Base-by-base conservation (phyloP, 352 stramenopile species). In the Phytophthora palmivora region DNA sequence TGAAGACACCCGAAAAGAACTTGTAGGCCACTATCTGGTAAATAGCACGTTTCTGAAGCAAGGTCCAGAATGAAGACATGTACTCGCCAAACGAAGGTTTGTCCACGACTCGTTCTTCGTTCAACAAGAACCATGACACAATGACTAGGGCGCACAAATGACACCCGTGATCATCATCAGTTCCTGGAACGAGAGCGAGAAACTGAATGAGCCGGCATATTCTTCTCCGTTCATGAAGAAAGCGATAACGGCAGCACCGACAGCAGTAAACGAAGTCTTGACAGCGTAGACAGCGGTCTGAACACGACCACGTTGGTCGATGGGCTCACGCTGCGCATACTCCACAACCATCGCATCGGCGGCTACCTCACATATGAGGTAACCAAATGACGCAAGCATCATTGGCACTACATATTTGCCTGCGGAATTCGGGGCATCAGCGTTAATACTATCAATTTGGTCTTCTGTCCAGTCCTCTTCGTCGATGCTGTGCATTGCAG, bases 341-440 rank as follows among this genome's bases (percentile, higher is more conserved):
- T 89, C 76, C 9, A 89, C 78, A 14, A 88, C 70, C 51, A 89
- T 71, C n/a, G 82, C 76, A 54, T 88, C 79, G 2, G 76, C 76
- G 1, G 79, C 67, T 16, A 82, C 75, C 14, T 88, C 79, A 26
- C 68, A 70, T 7, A 82, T 18, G 8, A 86, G 52, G 38, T 82
- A 88, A 7, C 79, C 76, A 34, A 86, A 79, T 1, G 72, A 72
- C 7, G 76, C 69, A 10, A 88, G 43, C 76, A 86, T 85, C 76
- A 87, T 81, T 10, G 70, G 70, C 33, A 86, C 36, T 0, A 86
- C 69, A 33, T 82, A 82, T 22, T 76, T 69, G 15, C 62, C 61
- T 2, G 70, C 76, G 2, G 63, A 58, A 19, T 67, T 69, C 0
- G 70, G 45, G 5, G 70, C 70, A 9, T 53, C 15, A n/a, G 26